These are phyloP conservation scores for Leccinum aurantiacum DNA, from an alignment of 768 basidiomycete genomes.

Conservation along the genomic window DNA sequence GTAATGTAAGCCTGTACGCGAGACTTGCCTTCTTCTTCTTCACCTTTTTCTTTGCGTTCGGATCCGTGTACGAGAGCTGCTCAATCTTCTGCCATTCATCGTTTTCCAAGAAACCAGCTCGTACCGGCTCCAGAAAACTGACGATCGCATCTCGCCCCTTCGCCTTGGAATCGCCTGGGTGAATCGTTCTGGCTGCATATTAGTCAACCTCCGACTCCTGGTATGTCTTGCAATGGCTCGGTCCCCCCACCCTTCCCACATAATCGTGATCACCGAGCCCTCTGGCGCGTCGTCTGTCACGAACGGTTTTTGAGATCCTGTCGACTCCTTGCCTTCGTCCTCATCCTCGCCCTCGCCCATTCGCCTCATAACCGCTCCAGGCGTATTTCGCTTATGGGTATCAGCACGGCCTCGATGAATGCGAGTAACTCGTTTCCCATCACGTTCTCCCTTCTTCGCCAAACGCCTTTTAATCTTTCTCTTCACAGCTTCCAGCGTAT, in stretches of 20 bases:
- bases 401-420: conserved; percentile 84
- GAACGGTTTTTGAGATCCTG: conserved; percentile 61
- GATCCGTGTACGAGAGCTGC: conserved; percentile 81
- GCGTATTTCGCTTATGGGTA: conserved; percentile 80
- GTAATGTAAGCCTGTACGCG: background rate
- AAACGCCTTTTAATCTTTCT: conserved; percentile 76
- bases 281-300: conserved; percentile 66
- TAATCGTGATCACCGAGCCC: conserved; percentile 79
- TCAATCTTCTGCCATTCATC: conserved; percentile 81
- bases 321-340: conserved; percentile 46
- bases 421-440: conserved; percentile 82
- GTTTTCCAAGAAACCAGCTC: conserved; percentile 69
- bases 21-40: conserved; percentile 59
- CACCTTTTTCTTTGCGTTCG: conserved; percentile 57
- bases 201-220: conserved; percentile 70
- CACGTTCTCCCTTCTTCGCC: conserved; percentile 79
- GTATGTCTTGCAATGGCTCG: conserved; percentile 69
- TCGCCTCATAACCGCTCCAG: conserved; percentile 55
- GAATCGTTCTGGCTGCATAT: conserved; percentile 71
- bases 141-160: conserved; percentile 74
- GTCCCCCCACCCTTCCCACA: conserved; percentile 70
- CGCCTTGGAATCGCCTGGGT: conserved; percentile 88
- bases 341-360: conserved; percentile 39
- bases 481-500: conserved; percentile 76
- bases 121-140: conserved; percentile 76